A percentile compares a stretch with the other conserved stretches of the same genome.
These are phyloP conservation scores for Rhizophagus prolifer DNA, from an alignment of 192 early-diverging fungal species.

Conservation along the genomic window DNA sequence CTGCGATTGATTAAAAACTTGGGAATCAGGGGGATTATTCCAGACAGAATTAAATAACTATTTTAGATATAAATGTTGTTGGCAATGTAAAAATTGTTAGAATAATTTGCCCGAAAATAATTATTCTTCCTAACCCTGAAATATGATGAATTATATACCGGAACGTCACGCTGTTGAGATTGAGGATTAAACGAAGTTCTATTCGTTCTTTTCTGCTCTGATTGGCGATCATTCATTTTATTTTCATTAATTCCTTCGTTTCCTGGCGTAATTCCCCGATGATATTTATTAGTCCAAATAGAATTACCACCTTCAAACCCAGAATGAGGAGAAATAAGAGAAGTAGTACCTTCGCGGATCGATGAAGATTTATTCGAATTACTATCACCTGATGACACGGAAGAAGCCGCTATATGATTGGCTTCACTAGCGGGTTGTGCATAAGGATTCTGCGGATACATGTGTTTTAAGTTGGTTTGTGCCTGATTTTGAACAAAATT, in stretches of 20 bases:
- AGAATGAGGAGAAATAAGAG: not conserved
- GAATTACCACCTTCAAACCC: conserved; percentile 2
- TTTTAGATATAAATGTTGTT: not conserved
- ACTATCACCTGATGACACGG: not conserved
- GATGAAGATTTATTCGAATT: conserved; percentile 10
- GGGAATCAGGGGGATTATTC: conserved; percentile 12
- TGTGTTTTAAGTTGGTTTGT: not conserved
- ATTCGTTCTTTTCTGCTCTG: conserved; percentile 2
- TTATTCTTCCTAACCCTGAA: not conserved
- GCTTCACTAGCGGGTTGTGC: not conserved
- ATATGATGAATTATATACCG: not conserved
- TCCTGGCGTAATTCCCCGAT: not conserved
- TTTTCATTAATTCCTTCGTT: conserved; percentile 16
- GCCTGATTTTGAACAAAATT: not conserved
- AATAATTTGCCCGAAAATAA: not conserved
- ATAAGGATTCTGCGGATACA: not conserved
- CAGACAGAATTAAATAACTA: conserved; percentile 20
- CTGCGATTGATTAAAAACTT: conserved; percentile 15
- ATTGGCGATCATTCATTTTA: conserved; percentile 6
- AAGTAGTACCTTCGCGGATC: not conserved
- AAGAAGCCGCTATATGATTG: not conserved
- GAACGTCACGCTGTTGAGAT: conserved; percentile 15
- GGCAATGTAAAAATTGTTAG: not conserved
- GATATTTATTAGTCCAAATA: conserved; percentile 12
- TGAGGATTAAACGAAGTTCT: not conserved